These are phyloP conservation scores for Sarocladium strictum DNA, from an alignment of 2,329 filamentous ascomycete species.

Conservation along the genomic window DNA sequence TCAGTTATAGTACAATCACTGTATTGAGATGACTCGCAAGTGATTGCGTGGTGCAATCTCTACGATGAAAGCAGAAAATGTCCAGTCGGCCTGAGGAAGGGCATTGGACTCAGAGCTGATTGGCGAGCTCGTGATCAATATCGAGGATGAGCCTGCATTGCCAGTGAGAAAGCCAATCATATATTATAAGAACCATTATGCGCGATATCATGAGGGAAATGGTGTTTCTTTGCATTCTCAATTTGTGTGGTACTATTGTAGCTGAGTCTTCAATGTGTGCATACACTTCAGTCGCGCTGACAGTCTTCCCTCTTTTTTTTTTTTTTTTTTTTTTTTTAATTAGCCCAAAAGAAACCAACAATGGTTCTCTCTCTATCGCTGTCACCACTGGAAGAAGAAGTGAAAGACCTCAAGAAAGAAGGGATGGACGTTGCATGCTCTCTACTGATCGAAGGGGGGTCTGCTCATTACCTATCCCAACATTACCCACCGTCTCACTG, in stretches of 20 bases:
- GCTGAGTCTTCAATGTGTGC: neutral
- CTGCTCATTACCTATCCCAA: neutral
- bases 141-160: constrained; percentile 57
- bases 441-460: neutral
- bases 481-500: neutral
- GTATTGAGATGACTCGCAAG: constrained; percentile 30
- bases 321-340: too few relatives aligned
- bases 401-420: neutral
- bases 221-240: neutral
- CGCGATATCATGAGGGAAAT: neutral
- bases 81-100: constrained; percentile 45
- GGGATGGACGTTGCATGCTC: neutral
- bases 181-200: neutral
- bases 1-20: neutral
- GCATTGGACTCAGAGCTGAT: constrained; percentile 57
- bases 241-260: neutral
- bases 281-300: neutral
- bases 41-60: constrained; percentile 25
- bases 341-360: too few relatives aligned
- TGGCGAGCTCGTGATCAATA: constrained; percentile 58
- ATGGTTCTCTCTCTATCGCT: neutral
- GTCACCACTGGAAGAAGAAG: neutral
- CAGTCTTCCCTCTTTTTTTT: neutral
- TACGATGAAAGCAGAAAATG: constrained; percentile 25
- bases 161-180: constrained; percentile 50